Percentiles rank a stretch among this genome's conserved stretches.
Evolutionary conservation across 148 eudicot species (phyloP).

Genomic region (Suaeda aralocaspica): DNA sequence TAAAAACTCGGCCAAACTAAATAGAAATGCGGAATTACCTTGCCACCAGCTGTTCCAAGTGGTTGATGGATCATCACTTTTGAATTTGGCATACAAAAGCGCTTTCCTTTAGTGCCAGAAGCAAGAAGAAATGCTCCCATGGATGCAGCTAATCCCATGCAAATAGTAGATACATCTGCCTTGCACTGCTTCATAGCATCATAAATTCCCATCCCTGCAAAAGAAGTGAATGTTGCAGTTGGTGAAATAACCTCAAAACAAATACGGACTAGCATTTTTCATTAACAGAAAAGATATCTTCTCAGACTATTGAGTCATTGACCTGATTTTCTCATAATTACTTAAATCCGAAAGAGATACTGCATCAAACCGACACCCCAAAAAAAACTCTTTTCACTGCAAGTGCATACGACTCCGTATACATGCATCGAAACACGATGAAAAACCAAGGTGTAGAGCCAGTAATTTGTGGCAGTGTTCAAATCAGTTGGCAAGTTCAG

Average conservation of each 20-base stretch:
- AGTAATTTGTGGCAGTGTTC: not conserved
- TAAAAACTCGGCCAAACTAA: not conserved
- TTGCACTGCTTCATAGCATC: conserved; percentile 96
- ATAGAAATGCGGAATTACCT: conserved; percentile 36
- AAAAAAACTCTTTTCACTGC: not conserved
- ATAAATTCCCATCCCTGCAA: conserved; percentile 90
- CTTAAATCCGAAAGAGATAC: not conserved
- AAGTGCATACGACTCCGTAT: not conserved
- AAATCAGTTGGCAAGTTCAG: not conserved
- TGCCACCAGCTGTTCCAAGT: conserved; percentile 59
- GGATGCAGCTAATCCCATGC: conserved; percentile 92
- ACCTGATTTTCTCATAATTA: not conserved
- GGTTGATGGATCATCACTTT: conserved; percentile 91
- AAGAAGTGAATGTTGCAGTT: conserved; percentile 1
- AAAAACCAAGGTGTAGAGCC: not conserved
- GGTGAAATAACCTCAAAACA: not conserved
- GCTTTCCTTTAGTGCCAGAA: conserved; percentile 88
- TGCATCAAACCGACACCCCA: not conserved
- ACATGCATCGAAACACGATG: not conserved
- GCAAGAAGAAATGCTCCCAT: conserved; percentile 98
- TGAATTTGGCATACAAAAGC: conserved; percentile 93
- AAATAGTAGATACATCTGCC: conserved; percentile 91
- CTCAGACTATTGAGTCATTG: not conserved
- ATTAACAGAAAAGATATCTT: too few relatives aligned
- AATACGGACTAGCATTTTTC: not conserved